Base-by-base conservation (phyloP, 2,329 filamentous ascomycete genomes). In the Cladorrhinum sp. region DNA sequence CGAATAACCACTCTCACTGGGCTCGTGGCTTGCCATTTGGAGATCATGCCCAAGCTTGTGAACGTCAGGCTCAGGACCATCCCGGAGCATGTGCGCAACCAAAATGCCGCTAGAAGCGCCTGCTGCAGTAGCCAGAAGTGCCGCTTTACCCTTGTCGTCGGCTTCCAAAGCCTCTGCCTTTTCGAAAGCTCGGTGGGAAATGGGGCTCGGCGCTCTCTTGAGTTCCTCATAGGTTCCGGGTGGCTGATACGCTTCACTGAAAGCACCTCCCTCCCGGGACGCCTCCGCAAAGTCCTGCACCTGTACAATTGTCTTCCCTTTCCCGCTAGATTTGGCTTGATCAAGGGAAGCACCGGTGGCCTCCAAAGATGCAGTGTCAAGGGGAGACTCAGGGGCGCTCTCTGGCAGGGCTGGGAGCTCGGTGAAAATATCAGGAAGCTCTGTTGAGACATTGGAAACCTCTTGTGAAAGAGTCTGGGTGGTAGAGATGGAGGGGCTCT, bases 41-140 rank as follows among this genome's bases (percentile, higher is more conserved):
- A 49, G 57, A 16, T 62, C 60, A 12, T 51, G 33, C 9, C 54
- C 62, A 4, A 60, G 48, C 16, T 24, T 46, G 14, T 64, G 58
- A 14, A 58, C 18, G 14, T 61, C 63, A 14, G 55, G 36, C 10
- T 51, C 55, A 18, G 54, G 10, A 12, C 64, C 61, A 18, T 63
- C 57, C 8, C 60, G 62, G 1, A 56, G 59, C 63, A 65, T 65
- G 28, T 61, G 59, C 10, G 66, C 63, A n/a, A 64, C 62, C 12
- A 65, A 30, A 53, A 68, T 48, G n/a, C 63, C 61, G 20, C 36
- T 18, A 3, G 63, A 57, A 7, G 55, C 57, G 1, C 62, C 66
- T 14, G 51, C 46, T 26, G 61, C 53, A 39, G 59, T 26, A 10
- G 54, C 57, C 2, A 64, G 33, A 10, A 62, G 10, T 18, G 36